Percentiles rank a stretch among this genome's conserved stretches.
Conservation (phyloP, 2,329 filamentous ascomycete genomes). For the Lasiodiplodia sp. region DNA sequence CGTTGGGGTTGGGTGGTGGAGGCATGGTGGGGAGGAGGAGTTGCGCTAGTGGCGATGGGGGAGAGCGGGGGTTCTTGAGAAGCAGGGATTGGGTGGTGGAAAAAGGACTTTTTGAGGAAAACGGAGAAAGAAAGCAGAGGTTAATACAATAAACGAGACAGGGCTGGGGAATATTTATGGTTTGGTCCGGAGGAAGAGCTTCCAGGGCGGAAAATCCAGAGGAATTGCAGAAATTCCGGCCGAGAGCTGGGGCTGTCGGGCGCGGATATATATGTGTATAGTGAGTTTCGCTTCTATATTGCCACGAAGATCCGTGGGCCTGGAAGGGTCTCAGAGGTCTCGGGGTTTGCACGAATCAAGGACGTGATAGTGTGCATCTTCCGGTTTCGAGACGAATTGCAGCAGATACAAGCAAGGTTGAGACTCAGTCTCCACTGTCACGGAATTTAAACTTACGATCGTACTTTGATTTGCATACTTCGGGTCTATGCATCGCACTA, state of each 20-base stretch:
- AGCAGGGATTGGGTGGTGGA: neutral
- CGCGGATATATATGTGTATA: neutral
- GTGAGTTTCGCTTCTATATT: neutral
- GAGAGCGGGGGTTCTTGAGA: neutral
- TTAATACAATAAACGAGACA: too few relatives aligned
- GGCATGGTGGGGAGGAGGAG: neutral
- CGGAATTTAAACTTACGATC: neutral
- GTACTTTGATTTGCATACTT: neutral
- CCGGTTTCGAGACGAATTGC: neutral
- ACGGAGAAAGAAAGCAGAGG: too few relatives aligned
- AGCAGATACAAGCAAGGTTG: neutral
- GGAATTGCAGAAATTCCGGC: neutral
- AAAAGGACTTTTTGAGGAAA: neutral
- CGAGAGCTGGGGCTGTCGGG: neutral
- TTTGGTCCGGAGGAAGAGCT: neutral
- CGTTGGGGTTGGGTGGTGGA: neutral
- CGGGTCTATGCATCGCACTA: neutral
- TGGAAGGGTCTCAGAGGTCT: neutral
- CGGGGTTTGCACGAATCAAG: neutral
- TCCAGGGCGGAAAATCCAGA: neutral
- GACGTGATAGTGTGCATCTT: neutral
- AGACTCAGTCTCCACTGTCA: neutral
- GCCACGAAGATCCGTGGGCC: neutral
- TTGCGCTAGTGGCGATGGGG: neutral
- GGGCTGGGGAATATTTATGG: neutral